These are phyloP conservation scores for Aspergillus diversus DNA, from an alignment of 495 filamentous ascomycete species.

Conservation along the genomic window DNA sequence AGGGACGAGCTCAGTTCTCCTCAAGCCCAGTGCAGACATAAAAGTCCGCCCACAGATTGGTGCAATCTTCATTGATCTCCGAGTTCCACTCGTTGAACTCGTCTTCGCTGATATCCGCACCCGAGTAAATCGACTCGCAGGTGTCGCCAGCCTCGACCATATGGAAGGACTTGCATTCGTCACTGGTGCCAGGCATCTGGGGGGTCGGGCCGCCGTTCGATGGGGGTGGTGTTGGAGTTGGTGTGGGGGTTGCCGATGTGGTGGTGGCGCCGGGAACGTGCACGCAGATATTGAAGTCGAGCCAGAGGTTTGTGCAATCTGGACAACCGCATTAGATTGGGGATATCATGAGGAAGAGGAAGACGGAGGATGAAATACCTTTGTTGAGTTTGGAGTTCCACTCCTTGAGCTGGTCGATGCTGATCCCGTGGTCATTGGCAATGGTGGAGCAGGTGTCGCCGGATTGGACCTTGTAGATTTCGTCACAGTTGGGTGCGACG, in stretches of 20 bases:
- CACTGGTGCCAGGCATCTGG: conserved; percentile 18
- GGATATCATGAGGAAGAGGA: no score
- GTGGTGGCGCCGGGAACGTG: conserved; percentile 19
- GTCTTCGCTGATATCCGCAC: conserved; percentile 22
- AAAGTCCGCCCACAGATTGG: conserved; percentile 17
- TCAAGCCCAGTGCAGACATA: conserved; percentile 19
- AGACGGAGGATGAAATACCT: neutral
- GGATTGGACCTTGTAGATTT: conserved; percentile 30
- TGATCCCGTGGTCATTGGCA: conserved; percentile 30
- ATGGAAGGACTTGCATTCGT: conserved; percentile 29
- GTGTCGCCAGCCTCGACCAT: conserved; percentile 26
- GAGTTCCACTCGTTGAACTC: conserved; percentile 33
- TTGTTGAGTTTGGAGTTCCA: conserved; percentile 28
- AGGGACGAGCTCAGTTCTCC: no score
- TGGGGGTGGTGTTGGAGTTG: neutral
- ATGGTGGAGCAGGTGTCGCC: conserved; percentile 39
- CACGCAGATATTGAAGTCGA: conserved; percentile 30
- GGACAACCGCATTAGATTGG: no score
- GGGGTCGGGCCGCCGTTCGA: conserved; percentile 19
- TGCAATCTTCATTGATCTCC: conserved; percentile 21
- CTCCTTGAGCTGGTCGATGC: conserved; percentile 27
- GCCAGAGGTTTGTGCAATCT: conserved; percentile 25
- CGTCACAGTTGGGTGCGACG: conserved; percentile 39
- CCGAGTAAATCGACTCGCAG: conserved; percentile 27
- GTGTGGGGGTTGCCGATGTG: conserved; percentile 12